Evolutionary conservation across 352 stramenopile species (phyloP), one percentile per base, ranked within the genome.

Genomic region (Paralagenidium karlingii): DNA sequence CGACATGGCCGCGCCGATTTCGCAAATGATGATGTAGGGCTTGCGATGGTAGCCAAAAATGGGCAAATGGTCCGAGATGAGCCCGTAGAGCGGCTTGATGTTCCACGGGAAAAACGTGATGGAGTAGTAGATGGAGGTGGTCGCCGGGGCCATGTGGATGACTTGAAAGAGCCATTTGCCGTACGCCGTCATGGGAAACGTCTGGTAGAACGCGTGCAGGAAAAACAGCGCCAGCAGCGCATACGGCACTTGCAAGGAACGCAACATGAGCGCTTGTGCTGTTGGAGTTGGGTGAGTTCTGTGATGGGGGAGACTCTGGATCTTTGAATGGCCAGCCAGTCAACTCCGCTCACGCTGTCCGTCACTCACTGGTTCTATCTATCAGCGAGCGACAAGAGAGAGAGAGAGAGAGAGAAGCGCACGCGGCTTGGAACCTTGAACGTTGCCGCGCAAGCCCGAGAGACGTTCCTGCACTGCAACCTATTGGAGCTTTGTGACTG

Each of bases 21-120:
- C 75, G 22, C 71, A 89, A 8, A 86, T 24, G 12, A 78, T 41
- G 45, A 86, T 89, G 63, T 89, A 89, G 3, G 66, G 68, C 69
- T 86, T 89, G 60, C 69, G 75, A 40, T 66, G 69, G 55, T 83
- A 85, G 18, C 75, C 69, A 5, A 58, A 66, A 49, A 89, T 60
- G 22, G 75, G 71, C 19, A 82, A 60, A 38, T 67, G 69, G 62
- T 89, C 75, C 21, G 71, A 85, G 29, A 89, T 51, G 21, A 84
- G 55, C 0, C 70, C 75, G 46, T 89, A 89, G 40, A 89, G 60
- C 26, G 71, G 75, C 58, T 89, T 89, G 56, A 86, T 55, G 58
- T 89, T 85, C 75, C 75, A 89, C 8, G 75, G 75, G 49, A 89
- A 79, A 58, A 89, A 89, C 20, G 67, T 55, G 50, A 83, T 55